Percentiles rank a stretch among this genome's conserved stretches.
Evolutionary conservation across 2,329 filamentous ascomycete species (phyloP).

Genomic region (Epichloe glyceriae): DNA sequence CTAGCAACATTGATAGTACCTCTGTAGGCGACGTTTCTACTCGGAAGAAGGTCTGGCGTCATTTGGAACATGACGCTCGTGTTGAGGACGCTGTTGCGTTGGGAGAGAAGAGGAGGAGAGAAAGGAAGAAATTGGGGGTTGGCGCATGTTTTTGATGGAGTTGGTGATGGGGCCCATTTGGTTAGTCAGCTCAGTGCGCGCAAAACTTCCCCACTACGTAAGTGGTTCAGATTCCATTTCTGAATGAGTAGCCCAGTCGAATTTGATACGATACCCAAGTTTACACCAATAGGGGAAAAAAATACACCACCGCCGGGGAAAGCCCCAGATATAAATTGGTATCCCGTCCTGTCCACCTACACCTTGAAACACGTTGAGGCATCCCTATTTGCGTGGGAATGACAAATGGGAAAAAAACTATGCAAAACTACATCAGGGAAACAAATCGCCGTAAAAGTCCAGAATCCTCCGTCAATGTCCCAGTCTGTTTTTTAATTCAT

Average conservation of each 20-base stretch:
- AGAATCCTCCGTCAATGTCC: background rate
- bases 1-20: slow-evolving; percentile 19
- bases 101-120: slow-evolving; percentile 4
- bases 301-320: background rate
- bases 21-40: slow-evolving; percentile 13
- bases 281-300: no score
- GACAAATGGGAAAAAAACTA: slow-evolving; percentile 7
- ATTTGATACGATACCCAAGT: no score
- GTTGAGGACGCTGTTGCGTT: slow-evolving; percentile 19
- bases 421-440: background rate
- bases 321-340: no score
- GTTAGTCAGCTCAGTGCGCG: background rate
- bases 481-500: background rate
- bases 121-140: slow-evolving; percentile 2
- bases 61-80: background rate
- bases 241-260: no score
- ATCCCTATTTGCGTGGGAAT: slow-evolving; percentile 4
- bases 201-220: no score
- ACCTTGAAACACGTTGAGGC: slow-evolving; percentile 10
- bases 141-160: background rate
- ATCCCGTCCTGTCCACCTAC: no score
- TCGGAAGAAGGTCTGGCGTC: slow-evolving; percentile 11
- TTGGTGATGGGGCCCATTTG: background rate
- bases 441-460: background rate
- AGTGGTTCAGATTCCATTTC: no score